Evolutionary conservation across 2,329 filamentous ascomycete species (phyloP).

Genomic region (Penicillium vulpinum): DNA sequence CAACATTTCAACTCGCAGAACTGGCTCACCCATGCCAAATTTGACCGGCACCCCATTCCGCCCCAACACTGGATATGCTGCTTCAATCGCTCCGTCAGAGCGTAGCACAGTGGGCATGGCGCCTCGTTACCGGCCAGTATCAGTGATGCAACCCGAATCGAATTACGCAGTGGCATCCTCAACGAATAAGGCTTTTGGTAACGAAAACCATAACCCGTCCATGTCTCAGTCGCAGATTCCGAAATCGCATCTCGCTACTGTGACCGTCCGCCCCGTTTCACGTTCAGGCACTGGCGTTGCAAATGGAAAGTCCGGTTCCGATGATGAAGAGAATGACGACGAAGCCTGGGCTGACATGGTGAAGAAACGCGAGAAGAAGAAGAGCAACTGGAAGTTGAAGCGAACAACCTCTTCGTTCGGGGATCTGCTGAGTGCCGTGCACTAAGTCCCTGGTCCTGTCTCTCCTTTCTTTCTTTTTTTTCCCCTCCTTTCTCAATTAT

Average conservation of each 20-base stretch:
- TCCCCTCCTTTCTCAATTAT: neutral
- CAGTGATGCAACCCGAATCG: conserved; percentile 55
- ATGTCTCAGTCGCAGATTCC: conserved; percentile 28
- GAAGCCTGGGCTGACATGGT: conserved; percentile 54
- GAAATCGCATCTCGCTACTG: conserved; percentile 30
- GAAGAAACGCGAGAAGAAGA: conserved; percentile 52
- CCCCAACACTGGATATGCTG: conserved; percentile 61
- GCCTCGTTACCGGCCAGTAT: conserved; percentile 86
- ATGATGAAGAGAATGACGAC: conserved; percentile 50
- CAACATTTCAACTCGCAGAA: conserved; percentile 45
- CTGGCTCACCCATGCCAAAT: conserved; percentile 37
- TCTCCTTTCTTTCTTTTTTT: conserved; percentile 1
- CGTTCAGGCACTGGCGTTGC: conserved; percentile 14
- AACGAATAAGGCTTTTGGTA: conserved; percentile 38
- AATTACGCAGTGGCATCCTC: conserved; percentile 36
- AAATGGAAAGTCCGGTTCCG: conserved; percentile 23
- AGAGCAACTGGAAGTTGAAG: conserved; percentile 49
- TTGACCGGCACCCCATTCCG: conserved; percentile 29
- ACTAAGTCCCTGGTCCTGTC: conserved; percentile 23
- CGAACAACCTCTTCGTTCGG: conserved; percentile 39
- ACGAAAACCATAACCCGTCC: conserved; percentile 35
- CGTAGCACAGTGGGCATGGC: conserved; percentile 91
- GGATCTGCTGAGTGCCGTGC: conserved; percentile 41
- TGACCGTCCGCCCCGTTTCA: conserved; percentile 33
- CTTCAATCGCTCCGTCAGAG: conserved; percentile 93